Conservation (phyloP, 441 rosid species). For the Cnidoscolus chayamansa region DNA sequence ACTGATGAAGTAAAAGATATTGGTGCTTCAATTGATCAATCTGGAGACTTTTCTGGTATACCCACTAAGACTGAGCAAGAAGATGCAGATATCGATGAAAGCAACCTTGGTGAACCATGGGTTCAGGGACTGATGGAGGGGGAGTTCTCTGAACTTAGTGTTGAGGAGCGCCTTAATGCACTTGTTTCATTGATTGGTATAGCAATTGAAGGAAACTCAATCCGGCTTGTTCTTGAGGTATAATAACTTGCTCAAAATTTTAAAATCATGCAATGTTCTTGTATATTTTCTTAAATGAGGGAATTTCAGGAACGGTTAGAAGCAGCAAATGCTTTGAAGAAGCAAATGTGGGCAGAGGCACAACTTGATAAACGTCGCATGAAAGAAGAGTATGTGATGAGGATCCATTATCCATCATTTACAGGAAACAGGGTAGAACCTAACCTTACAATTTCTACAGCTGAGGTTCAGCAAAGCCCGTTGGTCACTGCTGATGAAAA, state of each 20-base stretch:
- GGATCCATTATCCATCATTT: slow-evolving; percentile 44
- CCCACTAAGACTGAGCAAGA: slow-evolving; percentile 32
- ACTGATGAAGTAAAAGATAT: slow-evolving; percentile 25
- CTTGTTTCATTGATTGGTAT: slow-evolving; percentile 68
- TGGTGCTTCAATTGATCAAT: slow-evolving; percentile 22
- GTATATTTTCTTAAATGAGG: slow-evolving; percentile 24
- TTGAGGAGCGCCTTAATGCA: slow-evolving; percentile 78
- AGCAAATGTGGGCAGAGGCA: slow-evolving; percentile 88
- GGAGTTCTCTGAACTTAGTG: slow-evolving; percentile 67
- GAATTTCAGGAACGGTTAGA: slow-evolving; percentile 76
- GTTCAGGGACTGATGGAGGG: slow-evolving; percentile 82
- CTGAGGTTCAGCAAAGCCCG: slow-evolving; percentile 52
- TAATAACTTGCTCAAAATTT: slow-evolving; percentile 1
- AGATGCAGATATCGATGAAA: slow-evolving; percentile 55
- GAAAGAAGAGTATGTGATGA: slow-evolving; percentile 62
- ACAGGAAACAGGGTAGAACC: slow-evolving; percentile 44
- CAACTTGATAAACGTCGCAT: slow-evolving; percentile 83
- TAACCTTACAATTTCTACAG: slow-evolving; percentile 31
- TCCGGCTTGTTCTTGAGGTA: slow-evolving; percentile 72
- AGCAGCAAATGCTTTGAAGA: slow-evolving; percentile 78
- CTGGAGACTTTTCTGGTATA: slow-evolving; percentile 30
- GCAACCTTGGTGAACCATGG: slow-evolving; percentile 70
- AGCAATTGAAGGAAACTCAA: slow-evolving; percentile 72
- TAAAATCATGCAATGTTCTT: slow-evolving; percentile 10
- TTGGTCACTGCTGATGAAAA: slow-evolving; percentile 32